phyloP scores from a whole-genome alignment of 2,329 filamentous ascomycete genomes.

The Lojkania enalia region DNA sequence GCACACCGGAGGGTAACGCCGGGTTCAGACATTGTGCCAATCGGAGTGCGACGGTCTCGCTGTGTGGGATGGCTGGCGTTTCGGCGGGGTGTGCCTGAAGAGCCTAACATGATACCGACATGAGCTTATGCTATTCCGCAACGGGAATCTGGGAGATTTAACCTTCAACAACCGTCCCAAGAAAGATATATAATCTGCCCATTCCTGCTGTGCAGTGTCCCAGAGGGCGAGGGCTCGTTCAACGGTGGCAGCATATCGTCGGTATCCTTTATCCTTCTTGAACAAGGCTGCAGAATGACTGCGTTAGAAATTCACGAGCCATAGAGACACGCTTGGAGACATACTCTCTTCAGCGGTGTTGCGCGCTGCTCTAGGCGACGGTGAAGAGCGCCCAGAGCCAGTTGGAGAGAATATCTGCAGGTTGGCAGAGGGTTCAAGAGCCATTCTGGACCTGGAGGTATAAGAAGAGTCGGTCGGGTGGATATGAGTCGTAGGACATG shows the following conservation, averaged over 20 bases:
- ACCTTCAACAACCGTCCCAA: constrained; percentile 89
- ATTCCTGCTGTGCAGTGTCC: constrained; percentile 93
- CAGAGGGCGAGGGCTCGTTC: constrained; percentile 87
- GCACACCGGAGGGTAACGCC: constrained; percentile 88
- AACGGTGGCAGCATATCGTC: constrained; percentile 85
- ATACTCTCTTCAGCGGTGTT: constrained; percentile 77
- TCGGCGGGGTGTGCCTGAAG: constrained; percentile 82
- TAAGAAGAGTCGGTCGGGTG: constrained; percentile 18
- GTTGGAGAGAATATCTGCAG: constrained; percentile 65
- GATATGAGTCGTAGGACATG: constrained; percentile 32
- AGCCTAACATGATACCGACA: constrained; percentile 58
- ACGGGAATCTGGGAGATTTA: constrained; percentile 24
- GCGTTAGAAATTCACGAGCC: constrained; percentile 14
- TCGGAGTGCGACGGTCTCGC: constrained; percentile 81
- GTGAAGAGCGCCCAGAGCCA: constrained; percentile 81
- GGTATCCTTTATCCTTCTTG: constrained; percentile 69
- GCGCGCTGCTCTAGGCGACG: constrained; percentile 74
- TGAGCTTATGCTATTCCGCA: constrained; percentile 27
- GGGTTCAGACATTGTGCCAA: constrained; percentile 95
- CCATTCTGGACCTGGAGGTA: constrained; percentile 39
- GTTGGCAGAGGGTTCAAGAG: constrained; percentile 42
- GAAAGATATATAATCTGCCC: constrained; percentile 99
- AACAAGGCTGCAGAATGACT: constrained; percentile 56
- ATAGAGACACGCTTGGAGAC: constrained; percentile 34
- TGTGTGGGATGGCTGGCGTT: constrained; percentile 75